phyloP scores from a whole-genome alignment of 2,329 filamentous ascomycete genomes.

The Pyrenophora graminea region DNA sequence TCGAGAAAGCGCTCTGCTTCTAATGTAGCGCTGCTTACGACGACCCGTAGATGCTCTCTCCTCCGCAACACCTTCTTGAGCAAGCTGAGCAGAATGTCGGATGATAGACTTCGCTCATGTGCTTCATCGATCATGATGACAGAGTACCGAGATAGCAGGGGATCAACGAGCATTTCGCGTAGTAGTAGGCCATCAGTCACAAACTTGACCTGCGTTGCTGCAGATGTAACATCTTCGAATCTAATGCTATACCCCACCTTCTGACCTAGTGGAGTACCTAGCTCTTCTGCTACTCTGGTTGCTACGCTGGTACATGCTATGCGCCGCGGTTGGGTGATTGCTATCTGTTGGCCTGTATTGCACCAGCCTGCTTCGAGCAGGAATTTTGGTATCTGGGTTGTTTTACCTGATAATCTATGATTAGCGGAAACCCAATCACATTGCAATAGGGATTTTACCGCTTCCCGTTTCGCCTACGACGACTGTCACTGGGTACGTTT shows the following conservation, averaged over 20 bases:
- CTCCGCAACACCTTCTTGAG: slow-evolving; percentile 87
- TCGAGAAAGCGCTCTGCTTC: slow-evolving; percentile 83
- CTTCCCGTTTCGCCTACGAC: slow-evolving; percentile 93
- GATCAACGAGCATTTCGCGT: slow-evolving; percentile 90
- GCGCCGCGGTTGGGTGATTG: slow-evolving; percentile 69
- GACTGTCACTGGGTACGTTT: slow-evolving; percentile 82
- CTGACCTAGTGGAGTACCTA: slow-evolving; percentile 82
- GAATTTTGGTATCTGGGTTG: slow-evolving; percentile 92
- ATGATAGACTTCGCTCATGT: slow-evolving; percentile 90
- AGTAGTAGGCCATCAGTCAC: slow-evolving; percentile 91
- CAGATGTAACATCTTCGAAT: slow-evolving; percentile 88
- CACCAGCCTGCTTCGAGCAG: slow-evolving; percentile 90
- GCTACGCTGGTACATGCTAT: slow-evolving; percentile 49
- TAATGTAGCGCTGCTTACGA: slow-evolving; percentile 91
- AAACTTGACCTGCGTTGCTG: slow-evolving; percentile 88
- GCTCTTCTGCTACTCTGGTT: slow-evolving; percentile 71
- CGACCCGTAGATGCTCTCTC: slow-evolving; percentile 79
- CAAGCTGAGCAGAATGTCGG: slow-evolving; percentile 85
- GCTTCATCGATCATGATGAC: slow-evolving; percentile 98
- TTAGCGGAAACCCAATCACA: not conserved
- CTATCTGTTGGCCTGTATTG: slow-evolving; percentile 78
- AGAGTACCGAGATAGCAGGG: slow-evolving; percentile 85
- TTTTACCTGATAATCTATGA: slow-evolving; percentile 66
- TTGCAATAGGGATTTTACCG: slow-evolving; percentile 11
- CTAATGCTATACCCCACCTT: slow-evolving; percentile 86